Evolutionary conservation across 1,284 basidiomycete species (phyloP), one percentile per base, ranked within the genome.

Genomic region (Nidula niveotomentosa): DNA sequence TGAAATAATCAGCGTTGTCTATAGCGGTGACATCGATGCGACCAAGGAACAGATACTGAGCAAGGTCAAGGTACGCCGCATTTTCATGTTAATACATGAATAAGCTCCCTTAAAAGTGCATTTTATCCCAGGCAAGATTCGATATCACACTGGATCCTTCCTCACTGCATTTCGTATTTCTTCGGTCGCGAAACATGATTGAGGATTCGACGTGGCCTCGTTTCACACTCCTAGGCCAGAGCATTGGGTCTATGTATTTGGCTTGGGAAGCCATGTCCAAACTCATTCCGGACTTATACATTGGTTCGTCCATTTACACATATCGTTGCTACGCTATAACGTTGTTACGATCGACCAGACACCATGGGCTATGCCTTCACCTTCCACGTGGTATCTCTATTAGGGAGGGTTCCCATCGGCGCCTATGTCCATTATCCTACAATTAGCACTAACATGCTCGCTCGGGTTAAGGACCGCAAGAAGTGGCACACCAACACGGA

Each of bases 281-380:
- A 51, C 73, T 94, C 33, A 79, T 93, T 7, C 94, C 94, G 0
- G 94, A 99, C 70, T 75, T 97, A 8, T 99, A 88, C 72, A 90
- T 99, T 50, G 95, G 94, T 94, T 50, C 36, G 79, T 59, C 13
- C 6, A 15, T 45, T 52, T 17, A 13, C 39, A 30, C 30, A 30
- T 30, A 30, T 30, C 6, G 30, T 30, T 30, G 30, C 30, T 30
- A 30, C 30, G 30, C 30, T 30, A 6, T 30, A 30, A 30, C 30
- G 30, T 30, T 30, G 30, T 30, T 30, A 30, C 30, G 30, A 30
- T 34, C 35, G 7, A 33, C 49, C 47, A 96, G 96, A 99, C 69
- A 95, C 96, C 0, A 98, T 98, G 95, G 96, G 97, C 23, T 98
- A 97, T 65, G 94, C 94, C 0, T 98, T 98, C 66, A 92, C 93